phyloP scores from a whole-genome alignment of 2,329 filamentous ascomycete genomes.

The Colletotrichum orchidophilum region DNA sequence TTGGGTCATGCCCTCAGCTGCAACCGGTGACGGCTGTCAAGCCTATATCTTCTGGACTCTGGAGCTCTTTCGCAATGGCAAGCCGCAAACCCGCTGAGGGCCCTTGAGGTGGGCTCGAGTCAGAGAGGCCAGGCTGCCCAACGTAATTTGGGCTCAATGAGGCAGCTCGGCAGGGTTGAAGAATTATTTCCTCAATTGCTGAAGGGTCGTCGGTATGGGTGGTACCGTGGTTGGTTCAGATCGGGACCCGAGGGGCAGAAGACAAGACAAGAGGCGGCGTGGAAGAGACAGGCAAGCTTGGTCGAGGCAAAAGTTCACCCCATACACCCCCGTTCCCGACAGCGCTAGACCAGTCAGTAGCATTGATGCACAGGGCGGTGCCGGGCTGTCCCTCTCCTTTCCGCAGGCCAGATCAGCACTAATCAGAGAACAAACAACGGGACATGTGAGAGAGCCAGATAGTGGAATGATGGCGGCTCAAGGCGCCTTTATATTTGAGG shows the following conservation, averaged over 20 bases:
- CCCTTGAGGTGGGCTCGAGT: slow-evolving; percentile 16
- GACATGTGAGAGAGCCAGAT: slow-evolving; percentile 16
- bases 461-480: slow-evolving; percentile 16
- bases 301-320: slow-evolving; percentile 21
- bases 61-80: background rate
- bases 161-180: slow-evolving; percentile 20
- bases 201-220: background rate
- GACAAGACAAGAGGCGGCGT: background rate
- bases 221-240: background rate
- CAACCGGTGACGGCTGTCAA: background rate
- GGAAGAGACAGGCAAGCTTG: slow-evolving; percentile 6
- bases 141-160: slow-evolving; percentile 19
- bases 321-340: background rate
- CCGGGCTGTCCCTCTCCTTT: slow-evolving; percentile 28
- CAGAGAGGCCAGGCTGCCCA: slow-evolving; percentile 11
- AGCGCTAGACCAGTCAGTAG: slow-evolving; percentile 23
- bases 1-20: background rate
- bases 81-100: background rate
- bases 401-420: slow-evolving; percentile 34
- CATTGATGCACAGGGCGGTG: slow-evolving; percentile 26
- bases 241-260: background rate
- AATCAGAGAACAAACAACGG: slow-evolving; percentile 22
- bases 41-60: background rate
- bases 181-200: background rate
- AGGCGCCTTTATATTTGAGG: slow-evolving; percentile 5